Conservation (phyloP, 2,329 filamentous ascomycete species). For the Sporothrix protearum region DNA sequence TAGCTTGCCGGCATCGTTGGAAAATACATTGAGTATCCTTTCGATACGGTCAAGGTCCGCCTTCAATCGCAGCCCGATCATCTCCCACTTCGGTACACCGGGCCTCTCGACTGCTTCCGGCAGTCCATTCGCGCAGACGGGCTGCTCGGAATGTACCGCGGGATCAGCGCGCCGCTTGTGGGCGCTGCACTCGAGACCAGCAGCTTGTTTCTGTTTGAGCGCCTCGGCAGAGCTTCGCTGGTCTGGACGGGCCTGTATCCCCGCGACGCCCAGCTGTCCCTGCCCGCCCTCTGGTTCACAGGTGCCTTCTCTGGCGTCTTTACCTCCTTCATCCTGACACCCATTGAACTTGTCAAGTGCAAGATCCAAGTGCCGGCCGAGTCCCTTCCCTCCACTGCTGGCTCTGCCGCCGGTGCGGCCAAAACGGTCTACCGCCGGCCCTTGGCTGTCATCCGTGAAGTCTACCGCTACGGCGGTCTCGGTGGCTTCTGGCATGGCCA, state of each 20-base stretch:
- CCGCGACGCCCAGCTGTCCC: conserved; percentile 60
- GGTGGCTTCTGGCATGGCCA: conserved; percentile 94
- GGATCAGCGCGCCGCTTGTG: conserved; percentile 84
- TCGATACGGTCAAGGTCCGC: conserved; percentile 96
- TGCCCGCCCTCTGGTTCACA: conserved; percentile 71
- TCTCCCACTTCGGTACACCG: conserved; percentile 74
- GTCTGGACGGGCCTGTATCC: conserved; percentile 51
- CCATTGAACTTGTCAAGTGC: conserved; percentile 96
- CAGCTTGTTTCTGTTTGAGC: conserved; percentile 88
- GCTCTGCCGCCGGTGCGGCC: conserved; percentile 41
- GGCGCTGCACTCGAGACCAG: conserved; percentile 91
- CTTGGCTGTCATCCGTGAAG: conserved; percentile 67
- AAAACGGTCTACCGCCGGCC: conserved; percentile 50
- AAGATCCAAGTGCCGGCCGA: conserved; percentile 80
- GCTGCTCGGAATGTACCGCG: conserved; percentile 79
- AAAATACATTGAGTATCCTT: conserved; percentile 97
- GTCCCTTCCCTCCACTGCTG: conserved; percentile 41
- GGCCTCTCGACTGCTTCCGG: conserved; percentile 88
- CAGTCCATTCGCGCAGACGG: conserved; percentile 79
- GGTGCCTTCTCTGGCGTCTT: conserved; percentile 85
- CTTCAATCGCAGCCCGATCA: conserved; percentile 92
- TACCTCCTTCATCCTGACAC: conserved; percentile 86
- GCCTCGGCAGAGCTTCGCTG: conserved; percentile 64
- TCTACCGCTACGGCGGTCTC: conserved; percentile 79
- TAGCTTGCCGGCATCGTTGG: conserved; percentile 80